These are phyloP conservation scores for Solanum virginianum DNA, from an alignment of 257 asterid genomes.

Conservation along the genomic window DNA sequence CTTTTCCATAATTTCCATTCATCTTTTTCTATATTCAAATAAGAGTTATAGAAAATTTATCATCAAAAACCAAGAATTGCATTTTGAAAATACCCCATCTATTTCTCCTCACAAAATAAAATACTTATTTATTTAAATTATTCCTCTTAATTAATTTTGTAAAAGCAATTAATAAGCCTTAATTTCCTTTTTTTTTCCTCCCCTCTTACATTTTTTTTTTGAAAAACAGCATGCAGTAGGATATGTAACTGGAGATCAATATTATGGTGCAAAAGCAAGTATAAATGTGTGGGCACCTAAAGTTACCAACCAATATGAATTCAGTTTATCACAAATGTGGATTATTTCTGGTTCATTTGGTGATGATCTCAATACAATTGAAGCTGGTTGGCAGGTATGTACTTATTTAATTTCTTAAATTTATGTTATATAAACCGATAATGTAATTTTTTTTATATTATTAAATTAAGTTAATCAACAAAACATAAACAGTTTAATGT, in stretches of 20 bases:
- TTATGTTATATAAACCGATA: neutral
- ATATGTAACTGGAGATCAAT: slow-evolving; percentile 66
- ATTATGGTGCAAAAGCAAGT: slow-evolving; percentile 87
- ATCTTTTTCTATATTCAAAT: neutral
- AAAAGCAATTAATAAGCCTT: neutral
- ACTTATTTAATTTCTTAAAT: neutral
- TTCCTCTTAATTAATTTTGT: neutral
- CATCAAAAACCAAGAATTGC: neutral
- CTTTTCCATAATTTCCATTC: neutral
- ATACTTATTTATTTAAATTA: neutral
- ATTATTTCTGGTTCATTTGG: slow-evolving; percentile 86
- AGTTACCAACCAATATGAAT: slow-evolving; percentile 58
- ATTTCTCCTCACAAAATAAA: neutral
- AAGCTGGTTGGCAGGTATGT: slow-evolving; percentile 98
- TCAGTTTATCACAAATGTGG: slow-evolving; percentile 87
- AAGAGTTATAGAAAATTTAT: neutral
- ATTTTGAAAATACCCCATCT: neutral
- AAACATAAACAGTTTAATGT: neutral
- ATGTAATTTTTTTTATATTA: neutral
- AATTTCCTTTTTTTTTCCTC: neutral
- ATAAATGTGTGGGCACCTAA: slow-evolving; percentile 81
- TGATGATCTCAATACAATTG: slow-evolving; percentile 90
- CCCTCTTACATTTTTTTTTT: neutral
- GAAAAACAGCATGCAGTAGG: slow-evolving; percentile 82
- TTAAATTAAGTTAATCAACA: neutral